These are phyloP conservation scores for Alternaria postmessia DNA, from an alignment of 2,329 filamentous ascomycete genomes.

Conservation along the genomic window DNA sequence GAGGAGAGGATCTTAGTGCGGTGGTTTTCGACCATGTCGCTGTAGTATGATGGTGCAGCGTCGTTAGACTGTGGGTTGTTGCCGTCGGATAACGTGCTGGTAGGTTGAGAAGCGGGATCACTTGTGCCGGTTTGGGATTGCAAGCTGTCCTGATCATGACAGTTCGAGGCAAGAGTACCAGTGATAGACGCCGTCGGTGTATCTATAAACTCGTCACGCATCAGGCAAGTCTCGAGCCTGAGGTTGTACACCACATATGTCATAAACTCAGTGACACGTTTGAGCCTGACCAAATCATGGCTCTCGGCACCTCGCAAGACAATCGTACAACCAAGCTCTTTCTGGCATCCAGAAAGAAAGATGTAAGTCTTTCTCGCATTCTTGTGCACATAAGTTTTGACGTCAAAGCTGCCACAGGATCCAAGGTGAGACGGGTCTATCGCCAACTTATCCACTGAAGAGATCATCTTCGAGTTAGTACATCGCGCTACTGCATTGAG, in stretches of 20 bases:
- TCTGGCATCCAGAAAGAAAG: constrained; percentile 88
- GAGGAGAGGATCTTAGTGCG: constrained; percentile 92
- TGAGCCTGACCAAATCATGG: constrained; percentile 76
- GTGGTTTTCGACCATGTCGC: constrained; percentile 92
- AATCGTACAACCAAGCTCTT: constrained; percentile 93
- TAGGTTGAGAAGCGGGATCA: not conserved
- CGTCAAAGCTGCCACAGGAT: constrained; percentile 85
- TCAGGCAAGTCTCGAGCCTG: constrained; percentile 91
- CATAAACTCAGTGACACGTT: constrained; percentile 97
- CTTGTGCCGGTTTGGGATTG: not conserved
- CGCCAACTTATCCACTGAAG: constrained; percentile 92
- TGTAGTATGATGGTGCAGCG: constrained; percentile 90
- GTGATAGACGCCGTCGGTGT: constrained; percentile 70
- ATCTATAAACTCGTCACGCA: constrained; percentile 90
- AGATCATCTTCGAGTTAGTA: constrained; percentile 89
- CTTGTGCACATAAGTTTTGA: constrained; percentile 91
- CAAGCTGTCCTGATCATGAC: constrained; percentile 19
- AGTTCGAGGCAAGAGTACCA: constrained; percentile 35
- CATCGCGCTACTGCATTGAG: constrained; percentile 94
- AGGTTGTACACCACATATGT: constrained; percentile 98
- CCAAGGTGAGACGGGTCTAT: constrained; percentile 78
- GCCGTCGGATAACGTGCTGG: constrained; percentile 50
- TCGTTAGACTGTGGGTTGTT: constrained; percentile 67
- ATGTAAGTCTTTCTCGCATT: constrained; percentile 93
- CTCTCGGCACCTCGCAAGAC: constrained; percentile 83